phyloP scores from a whole-genome alignment of 129 eudicot genomes.

The Cynara cardunculus region DNA sequence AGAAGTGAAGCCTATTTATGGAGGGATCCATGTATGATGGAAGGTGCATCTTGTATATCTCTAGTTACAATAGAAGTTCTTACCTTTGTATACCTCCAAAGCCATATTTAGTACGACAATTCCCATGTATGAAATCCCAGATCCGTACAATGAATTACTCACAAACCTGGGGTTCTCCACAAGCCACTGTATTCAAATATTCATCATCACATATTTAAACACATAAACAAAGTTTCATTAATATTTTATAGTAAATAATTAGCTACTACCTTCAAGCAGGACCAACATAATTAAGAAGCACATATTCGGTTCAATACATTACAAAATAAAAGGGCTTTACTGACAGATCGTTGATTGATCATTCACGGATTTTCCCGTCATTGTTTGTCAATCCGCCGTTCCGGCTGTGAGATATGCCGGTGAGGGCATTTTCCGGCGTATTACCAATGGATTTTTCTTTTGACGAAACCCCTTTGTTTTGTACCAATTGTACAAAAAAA shows the following conservation, averaged over 20 bases:
- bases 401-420: too few relatives aligned
- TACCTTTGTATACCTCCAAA: slow-evolving; percentile 22
- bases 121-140: slow-evolving; percentile 34
- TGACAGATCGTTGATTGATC: too few relatives aligned
- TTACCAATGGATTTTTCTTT: too few relatives aligned
- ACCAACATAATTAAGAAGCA: neutral
- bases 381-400: too few relatives aligned
- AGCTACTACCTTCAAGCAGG: neutral
- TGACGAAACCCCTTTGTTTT: neutral
- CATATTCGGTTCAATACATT: neutral
- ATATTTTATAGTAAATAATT: neutral
- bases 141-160: slow-evolving; percentile 21
- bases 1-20: neutral
- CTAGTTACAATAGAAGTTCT: too few relatives aligned
- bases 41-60: too few relatives aligned
- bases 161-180: slow-evolving; percentile 22
- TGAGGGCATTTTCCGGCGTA: too few relatives aligned
- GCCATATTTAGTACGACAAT: slow-evolving; percentile 16
- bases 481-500: neutral
- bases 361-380: too few relatives aligned
- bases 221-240: neutral
- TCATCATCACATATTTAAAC: neutral
- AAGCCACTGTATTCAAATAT: slow-evolving; percentile 18
- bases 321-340: neutral
- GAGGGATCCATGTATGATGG: neutral